These are phyloP conservation scores for Mycena galericulata DNA, from an alignment of 768 basidiomycete genomes.

Conservation along the genomic window DNA sequence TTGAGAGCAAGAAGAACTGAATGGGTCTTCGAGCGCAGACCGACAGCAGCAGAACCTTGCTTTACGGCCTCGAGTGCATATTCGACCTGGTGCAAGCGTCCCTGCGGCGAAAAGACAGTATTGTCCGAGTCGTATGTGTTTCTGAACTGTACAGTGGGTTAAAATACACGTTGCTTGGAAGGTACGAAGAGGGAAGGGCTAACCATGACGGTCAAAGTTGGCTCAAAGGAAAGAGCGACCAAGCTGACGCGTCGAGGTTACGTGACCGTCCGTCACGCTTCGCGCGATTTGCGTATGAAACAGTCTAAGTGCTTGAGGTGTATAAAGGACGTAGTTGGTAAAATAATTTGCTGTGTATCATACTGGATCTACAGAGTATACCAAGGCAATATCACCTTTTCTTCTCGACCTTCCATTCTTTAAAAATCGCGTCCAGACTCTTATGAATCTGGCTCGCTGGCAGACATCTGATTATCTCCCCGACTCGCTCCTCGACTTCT, in stretches of 20 bases:
- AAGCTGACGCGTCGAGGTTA: slow-evolving; percentile 28
- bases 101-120: slow-evolving; percentile 97
- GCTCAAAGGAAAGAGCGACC: slow-evolving; percentile 12
- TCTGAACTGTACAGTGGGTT: slow-evolving; percentile 70
- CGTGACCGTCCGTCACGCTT: slow-evolving; percentile 20
- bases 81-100: slow-evolving; percentile 96
- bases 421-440: slow-evolving; percentile 94
- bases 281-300: slow-evolving; percentile 1
- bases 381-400: slow-evolving; percentile 61
- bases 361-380: slow-evolving; percentile 18
- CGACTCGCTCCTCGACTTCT: slow-evolving; percentile 81
- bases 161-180: slow-evolving; percentile 23
- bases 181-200: slow-evolving; percentile 2
- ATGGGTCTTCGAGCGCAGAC: slow-evolving; percentile 95
- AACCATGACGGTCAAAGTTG: slow-evolving; percentile 50
- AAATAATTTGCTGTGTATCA: neutral
- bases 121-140: slow-evolving; percentile 99
- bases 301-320: slow-evolving; percentile 5
- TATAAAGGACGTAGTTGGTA: too few species aligned
- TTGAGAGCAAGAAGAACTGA: slow-evolving; percentile 93
- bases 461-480: slow-evolving; percentile 91
- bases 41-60: slow-evolving; percentile 99
- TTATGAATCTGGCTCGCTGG: slow-evolving; percentile 91
- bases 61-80: slow-evolving; percentile 99
- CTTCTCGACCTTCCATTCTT: slow-evolving; percentile 90